These are phyloP conservation scores for Plasmodium vivax DNA, from an alignment of 169 alveolate species.

Conservation along the genomic window DNA sequence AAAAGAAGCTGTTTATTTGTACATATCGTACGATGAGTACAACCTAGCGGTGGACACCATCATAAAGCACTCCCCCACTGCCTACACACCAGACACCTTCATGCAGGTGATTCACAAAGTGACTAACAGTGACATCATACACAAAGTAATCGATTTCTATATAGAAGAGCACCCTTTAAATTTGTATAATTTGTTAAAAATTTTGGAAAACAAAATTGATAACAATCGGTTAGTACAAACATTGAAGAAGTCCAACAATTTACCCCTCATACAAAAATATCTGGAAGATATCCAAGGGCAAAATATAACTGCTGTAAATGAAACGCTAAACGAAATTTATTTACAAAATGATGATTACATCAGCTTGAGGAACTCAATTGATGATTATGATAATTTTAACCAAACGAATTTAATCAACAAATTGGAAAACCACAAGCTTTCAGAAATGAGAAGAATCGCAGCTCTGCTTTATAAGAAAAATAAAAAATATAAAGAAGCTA, in stretches of 20 bases:
- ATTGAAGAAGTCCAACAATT: slow-evolving; percentile 85
- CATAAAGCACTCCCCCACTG: slow-evolving; percentile 88
- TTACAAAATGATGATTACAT: slow-evolving; percentile 97
- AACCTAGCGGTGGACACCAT: slow-evolving; percentile 95
- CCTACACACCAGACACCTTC: slow-evolving; percentile 88
- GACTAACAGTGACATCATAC: slow-evolving; percentile 95
- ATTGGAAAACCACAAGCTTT: slow-evolving; percentile 95
- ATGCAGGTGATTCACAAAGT: slow-evolving; percentile 77
- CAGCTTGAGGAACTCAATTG: slow-evolving; percentile 93
- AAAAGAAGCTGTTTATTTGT: slow-evolving; percentile 97
- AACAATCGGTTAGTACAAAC: slow-evolving; percentile 94
- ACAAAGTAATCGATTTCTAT: slow-evolving; percentile 98
- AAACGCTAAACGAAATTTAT: slow-evolving; percentile 97
- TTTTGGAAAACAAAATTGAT: slow-evolving; percentile 91
- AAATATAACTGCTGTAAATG: slow-evolving; percentile 95
- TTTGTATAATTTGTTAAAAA: slow-evolving; percentile 91
- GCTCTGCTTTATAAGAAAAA: slow-evolving; percentile 93
- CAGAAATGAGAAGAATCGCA: slow-evolving; percentile 98
- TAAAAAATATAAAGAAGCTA: slow-evolving; percentile 91
- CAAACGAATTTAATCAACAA: slow-evolving; percentile 92
- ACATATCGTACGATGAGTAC: slow-evolving; percentile 96
- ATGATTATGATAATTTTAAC: slow-evolving; percentile 95
- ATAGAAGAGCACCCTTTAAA: slow-evolving; percentile 98
- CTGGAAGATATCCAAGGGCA: slow-evolving; percentile 87
- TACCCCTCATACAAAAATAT: slow-evolving; percentile 87